Conservation (phyloP, 1,284 basidiomycete species). For the Papiliotrema flavescens region DNA sequence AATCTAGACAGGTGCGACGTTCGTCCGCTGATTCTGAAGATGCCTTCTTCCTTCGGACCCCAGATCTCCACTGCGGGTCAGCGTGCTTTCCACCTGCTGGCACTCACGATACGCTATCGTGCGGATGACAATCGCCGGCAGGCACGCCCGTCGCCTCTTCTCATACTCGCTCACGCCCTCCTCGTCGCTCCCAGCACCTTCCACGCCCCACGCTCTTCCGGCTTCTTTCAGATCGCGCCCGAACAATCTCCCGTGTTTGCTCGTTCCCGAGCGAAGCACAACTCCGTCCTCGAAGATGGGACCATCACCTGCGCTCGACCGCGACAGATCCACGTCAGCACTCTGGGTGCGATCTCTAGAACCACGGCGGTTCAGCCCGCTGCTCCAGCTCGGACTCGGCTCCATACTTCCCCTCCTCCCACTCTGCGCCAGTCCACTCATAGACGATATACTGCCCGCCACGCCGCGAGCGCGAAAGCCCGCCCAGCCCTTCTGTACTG, state of each 20-base stretch:
- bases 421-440: slow-evolving; percentile 12
- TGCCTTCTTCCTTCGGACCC: slow-evolving; percentile 50
- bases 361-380: slow-evolving; percentile 13
- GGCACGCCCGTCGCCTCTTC: slow-evolving; percentile 27
- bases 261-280: slow-evolving; percentile 20
- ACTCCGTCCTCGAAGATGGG: slow-evolving; percentile 25
- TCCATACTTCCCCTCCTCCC: slow-evolving; percentile 9
- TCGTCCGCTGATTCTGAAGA: slow-evolving; percentile 49
- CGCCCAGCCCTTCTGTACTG: slow-evolving; percentile 42
- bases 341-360: slow-evolving; percentile 11
- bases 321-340: not conserved
- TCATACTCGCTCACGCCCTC: slow-evolving; percentile 24
- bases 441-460: slow-evolving; percentile 37
- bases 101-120: slow-evolving; percentile 46
- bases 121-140: slow-evolving; percentile 47
- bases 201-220: slow-evolving; percentile 34
- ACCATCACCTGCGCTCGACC: slow-evolving; percentile 9
- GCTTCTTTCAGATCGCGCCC: slow-evolving; percentile 34
- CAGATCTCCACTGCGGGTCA: slow-evolving; percentile 40
- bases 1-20: slow-evolving; percentile 65
- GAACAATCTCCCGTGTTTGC: slow-evolving; percentile 30
- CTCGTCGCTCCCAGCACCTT: slow-evolving; percentile 10
- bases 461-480: slow-evolving; percentile 39
- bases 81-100: no score
- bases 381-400: slow-evolving; percentile 19